phyloP scores from a whole-genome alignment of 345 rosid genomes.

The Gossypium australe region DNA sequence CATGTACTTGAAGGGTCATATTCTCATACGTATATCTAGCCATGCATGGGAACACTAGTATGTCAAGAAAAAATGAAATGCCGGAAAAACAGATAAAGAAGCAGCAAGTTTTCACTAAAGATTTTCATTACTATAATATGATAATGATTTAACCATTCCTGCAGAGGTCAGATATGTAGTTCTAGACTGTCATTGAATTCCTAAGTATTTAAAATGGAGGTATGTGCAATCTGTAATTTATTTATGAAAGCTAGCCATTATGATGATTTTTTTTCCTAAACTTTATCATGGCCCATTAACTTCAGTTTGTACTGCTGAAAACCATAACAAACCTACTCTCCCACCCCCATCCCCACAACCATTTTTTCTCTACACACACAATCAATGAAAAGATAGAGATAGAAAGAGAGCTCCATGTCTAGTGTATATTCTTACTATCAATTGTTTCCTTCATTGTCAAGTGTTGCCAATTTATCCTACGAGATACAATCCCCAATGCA shows the following conservation, averaged over 20 bases:
- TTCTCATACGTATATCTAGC: too few relatives aligned
- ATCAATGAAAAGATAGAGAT: background rate
- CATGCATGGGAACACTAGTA: too few relatives aligned
- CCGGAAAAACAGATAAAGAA: background rate
- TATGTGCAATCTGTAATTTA: background rate
- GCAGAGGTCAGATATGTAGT: background rate
- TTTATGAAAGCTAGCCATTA: background rate
- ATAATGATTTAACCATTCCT: background rate
- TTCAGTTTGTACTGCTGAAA: background rate
- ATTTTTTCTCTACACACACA: background rate
- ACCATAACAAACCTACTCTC: background rate
- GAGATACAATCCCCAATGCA: constrained; percentile 82
- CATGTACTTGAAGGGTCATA: too few relatives aligned
- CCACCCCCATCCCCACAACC: background rate
- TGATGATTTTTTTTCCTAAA: background rate
- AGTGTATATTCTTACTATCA: constrained; percentile 47
- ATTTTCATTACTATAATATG: background rate
- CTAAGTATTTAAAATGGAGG: background rate
- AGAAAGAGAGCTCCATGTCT: background rate
- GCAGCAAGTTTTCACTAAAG: background rate
- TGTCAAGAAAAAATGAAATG: too few relatives aligned
- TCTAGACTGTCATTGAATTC: background rate
- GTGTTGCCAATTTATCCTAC: constrained; percentile 83
- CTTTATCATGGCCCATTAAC: background rate
- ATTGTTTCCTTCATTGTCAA: constrained; percentile 75